phyloP scores from a whole-genome alignment of 306 rosid species.

The Cercis canadensis region DNA sequence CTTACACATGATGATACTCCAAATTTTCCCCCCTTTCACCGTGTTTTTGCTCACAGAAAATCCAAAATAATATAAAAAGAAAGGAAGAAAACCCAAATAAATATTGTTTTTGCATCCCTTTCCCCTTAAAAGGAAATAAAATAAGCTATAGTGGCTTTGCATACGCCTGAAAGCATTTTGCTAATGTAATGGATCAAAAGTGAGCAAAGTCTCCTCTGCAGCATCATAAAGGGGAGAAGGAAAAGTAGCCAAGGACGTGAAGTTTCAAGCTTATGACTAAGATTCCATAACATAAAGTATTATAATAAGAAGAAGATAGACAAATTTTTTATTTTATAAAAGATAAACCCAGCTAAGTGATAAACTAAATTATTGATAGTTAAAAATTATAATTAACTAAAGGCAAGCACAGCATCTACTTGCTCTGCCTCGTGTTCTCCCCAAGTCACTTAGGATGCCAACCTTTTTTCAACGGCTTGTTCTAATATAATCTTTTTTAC shows the following conservation, averaged over 20 bases:
- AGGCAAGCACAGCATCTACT: slow-evolving; percentile 60
- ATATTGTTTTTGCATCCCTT: background rate
- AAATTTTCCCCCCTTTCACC: slow-evolving; percentile 36
- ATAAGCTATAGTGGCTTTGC: slow-evolving; percentile 44
- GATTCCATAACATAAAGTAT: slow-evolving; percentile 48
- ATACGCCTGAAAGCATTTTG: slow-evolving; percentile 34
- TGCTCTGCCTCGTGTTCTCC: slow-evolving; percentile 72
- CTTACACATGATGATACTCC: slow-evolving; percentile 41
- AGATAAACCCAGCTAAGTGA: slow-evolving; percentile 43
- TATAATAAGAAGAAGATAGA: slow-evolving; percentile 32
- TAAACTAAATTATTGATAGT: slow-evolving; percentile 35
- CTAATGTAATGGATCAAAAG: slow-evolving; percentile 37
- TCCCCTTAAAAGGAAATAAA: slow-evolving; percentile 5
- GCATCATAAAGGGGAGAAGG: slow-evolving; percentile 26
- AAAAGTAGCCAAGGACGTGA: slow-evolving; percentile 36
- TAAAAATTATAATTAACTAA: slow-evolving; percentile 43
- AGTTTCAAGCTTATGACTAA: slow-evolving; percentile 61
- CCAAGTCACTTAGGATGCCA: slow-evolving; percentile 51
- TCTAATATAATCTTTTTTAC: slow-evolving; percentile 12
- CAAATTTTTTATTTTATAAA: background rate
- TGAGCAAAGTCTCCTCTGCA: background rate
- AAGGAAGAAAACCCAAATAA: slow-evolving; percentile 17
- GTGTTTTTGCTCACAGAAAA: slow-evolving; percentile 21
- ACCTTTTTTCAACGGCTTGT: slow-evolving; percentile 47
- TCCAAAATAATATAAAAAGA: slow-evolving; percentile 30